phyloP scores from a whole-genome alignment of 441 rosid genomes.

The Aquilaria agallochum region DNA sequence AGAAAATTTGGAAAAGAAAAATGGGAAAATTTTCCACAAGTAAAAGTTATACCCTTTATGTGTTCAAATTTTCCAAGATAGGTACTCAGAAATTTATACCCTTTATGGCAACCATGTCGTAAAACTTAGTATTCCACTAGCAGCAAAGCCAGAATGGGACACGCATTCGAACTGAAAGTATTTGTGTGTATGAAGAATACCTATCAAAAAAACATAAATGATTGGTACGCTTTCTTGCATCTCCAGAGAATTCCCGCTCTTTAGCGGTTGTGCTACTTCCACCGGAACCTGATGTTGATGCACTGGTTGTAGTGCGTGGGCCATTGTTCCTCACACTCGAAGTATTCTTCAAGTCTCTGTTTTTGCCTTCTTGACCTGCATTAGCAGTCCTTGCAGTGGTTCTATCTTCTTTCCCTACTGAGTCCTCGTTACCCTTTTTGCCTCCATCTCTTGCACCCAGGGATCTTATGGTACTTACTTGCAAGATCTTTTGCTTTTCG shows the following conservation, averaged over 20 bases:
- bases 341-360: conserved; percentile 19
- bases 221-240: conserved; percentile 42
- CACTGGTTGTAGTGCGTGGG: conserved; percentile 25
- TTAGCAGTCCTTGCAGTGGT: conserved; percentile 10
- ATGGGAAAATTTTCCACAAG: no score
- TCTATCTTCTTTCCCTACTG: conserved; percentile 20
- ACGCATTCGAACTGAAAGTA: conserved; percentile 2
- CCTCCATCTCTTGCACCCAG: conserved; percentile 32
- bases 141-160: not conserved
- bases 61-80: no score
- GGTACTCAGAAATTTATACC: no score
- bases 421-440: conserved; percentile 26
- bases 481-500: conserved; percentile 84
- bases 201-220: conserved; percentile 71
- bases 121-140: no score
- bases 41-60: no score
- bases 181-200: conserved; percentile 23
- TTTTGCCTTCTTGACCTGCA: conserved; percentile 18
- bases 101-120: no score
- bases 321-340: conserved; percentile 25
- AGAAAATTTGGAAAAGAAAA: no score
- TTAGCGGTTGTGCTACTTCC: conserved; percentile 24
- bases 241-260: conserved; percentile 33
- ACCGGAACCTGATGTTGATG: conserved; percentile 24
- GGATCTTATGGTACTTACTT: conserved; percentile 48